These are phyloP conservation scores for Phylloboletellus chloephorus DNA, from an alignment of 1,284 basidiomycete genomes.

Conservation along the genomic window DNA sequence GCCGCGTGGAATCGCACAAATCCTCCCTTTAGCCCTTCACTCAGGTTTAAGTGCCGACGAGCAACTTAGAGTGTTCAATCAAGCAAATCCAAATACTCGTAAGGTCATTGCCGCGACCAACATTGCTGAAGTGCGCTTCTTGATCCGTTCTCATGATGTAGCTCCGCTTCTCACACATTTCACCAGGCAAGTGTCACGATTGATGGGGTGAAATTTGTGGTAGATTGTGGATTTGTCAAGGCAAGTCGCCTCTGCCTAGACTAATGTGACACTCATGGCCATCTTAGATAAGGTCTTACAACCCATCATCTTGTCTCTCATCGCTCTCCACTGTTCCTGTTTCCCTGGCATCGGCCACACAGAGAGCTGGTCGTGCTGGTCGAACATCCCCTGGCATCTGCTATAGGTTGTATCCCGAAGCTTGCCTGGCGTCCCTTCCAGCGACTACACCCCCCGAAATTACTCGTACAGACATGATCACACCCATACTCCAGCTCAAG, in stretches of 20 bases:
- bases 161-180: not conserved
- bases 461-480: conserved; percentile 81
- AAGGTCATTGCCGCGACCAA: conserved; percentile 95
- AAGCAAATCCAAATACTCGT: conserved; percentile 65
- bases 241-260: conserved; percentile 36
- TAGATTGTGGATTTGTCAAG: conserved; percentile 95
- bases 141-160: not conserved
- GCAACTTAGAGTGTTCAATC: conserved; percentile 81
- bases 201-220: conserved; percentile 91
- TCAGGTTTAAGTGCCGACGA: conserved; percentile 84
- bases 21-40: conserved; percentile 78
- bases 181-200: conserved; percentile 89
- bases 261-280: not conserved
- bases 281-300: conserved; percentile 73
- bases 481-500: conserved; percentile 88
- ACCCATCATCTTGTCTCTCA: conserved; percentile 77
- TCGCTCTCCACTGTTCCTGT: conserved; percentile 77
- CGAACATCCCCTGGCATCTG: conserved; percentile 88
- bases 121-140: conserved; percentile 76
- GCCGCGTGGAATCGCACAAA: conserved; percentile 53
- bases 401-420: conserved; percentile 84
- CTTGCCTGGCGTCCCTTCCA: conserved; percentile 54
- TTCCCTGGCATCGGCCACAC: conserved; percentile 79
- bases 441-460: conserved; percentile 83
- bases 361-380: conserved; percentile 87